Evolutionary conservation across 345 rosid genomes (phyloP).

Genomic region (Murraya paniculata): DNA sequence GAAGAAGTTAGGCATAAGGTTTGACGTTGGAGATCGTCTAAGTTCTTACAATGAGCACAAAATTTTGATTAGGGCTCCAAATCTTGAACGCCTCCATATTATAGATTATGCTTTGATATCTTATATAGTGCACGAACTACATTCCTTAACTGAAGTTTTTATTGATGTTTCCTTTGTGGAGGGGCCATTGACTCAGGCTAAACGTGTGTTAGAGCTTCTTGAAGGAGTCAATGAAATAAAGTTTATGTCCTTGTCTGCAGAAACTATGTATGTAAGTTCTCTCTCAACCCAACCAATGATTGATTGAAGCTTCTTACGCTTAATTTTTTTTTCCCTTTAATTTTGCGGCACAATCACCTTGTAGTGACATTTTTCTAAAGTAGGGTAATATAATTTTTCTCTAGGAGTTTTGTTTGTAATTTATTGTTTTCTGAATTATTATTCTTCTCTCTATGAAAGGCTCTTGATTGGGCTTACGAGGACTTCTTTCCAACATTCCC

Average conservation of each 20-base stretch:
- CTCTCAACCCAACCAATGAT: no score
- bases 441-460: background rate
- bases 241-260: no score
- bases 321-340: no score
- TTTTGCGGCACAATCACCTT: background rate
- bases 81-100: background rate
- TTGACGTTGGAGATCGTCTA: background rate
- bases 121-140: background rate
- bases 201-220: no score
- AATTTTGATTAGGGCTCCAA: background rate
- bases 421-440: background rate
- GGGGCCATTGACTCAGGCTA: no score
- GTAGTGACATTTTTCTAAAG: no score
- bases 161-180: no score
- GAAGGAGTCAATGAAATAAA: no score
- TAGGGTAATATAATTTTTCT: no score
- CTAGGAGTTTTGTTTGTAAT: no score
- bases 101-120: background rate
- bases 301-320: background rate
- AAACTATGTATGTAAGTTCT: no score
- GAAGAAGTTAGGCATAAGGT: background rate
- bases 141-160: background rate
- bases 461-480: background rate
- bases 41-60: background rate
- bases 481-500: background rate